phyloP scores from a whole-genome alignment of 2,329 filamentous ascomycete genomes.

The Aureobasidium mangrovei region DNA sequence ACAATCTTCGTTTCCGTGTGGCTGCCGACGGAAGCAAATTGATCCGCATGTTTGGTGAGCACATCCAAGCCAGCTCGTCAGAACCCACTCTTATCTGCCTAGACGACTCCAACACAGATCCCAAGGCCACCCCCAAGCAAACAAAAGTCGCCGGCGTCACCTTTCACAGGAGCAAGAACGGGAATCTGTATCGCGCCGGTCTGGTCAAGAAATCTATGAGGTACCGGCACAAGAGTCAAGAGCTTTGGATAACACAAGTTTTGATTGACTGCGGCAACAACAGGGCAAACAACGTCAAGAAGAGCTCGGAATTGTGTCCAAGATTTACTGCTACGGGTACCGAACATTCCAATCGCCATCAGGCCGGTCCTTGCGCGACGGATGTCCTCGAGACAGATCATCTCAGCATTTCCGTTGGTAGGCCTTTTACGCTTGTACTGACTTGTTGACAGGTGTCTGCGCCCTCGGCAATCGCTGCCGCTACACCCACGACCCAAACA shows the following conservation, averaged over 20 bases:
- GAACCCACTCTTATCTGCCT: conserved; percentile 15
- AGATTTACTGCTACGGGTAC: conserved; percentile 48
- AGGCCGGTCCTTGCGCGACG: conserved; percentile 9
- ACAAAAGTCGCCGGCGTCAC: conserved; percentile 65
- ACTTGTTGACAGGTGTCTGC: conserved; percentile 60
- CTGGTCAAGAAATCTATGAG: conserved; percentile 53
- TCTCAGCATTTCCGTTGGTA: conserved; percentile 14
- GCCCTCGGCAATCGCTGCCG: conserved; percentile 70
- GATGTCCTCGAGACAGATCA: conserved; percentile 1
- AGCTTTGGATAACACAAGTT: background rate
- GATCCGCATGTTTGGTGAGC: conserved; percentile 60
- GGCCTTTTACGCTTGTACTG: conserved; percentile 2
- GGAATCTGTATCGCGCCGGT: conserved; percentile 68
- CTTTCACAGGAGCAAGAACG: conserved; percentile 78
- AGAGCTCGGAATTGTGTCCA: conserved; percentile 62
- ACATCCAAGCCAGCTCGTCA: background rate
- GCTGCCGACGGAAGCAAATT: conserved; percentile 75
- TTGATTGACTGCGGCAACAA: conserved; percentile 6
- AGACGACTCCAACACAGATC: conserved; percentile 20
- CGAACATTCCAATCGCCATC: conserved; percentile 20
- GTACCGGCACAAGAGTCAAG: conserved; percentile 4
- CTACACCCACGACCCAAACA: conserved; percentile 74
- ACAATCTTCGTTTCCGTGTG: conserved; percentile 66
- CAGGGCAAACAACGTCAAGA: conserved; percentile 42
- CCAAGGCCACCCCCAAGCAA: conserved; percentile 59